A percentile compares a stretch with the other conserved stretches of the same genome.
Evolutionary conservation across 2,329 filamentous ascomycete species (phyloP).

Genomic region (Fusarium heterosporum): DNA sequence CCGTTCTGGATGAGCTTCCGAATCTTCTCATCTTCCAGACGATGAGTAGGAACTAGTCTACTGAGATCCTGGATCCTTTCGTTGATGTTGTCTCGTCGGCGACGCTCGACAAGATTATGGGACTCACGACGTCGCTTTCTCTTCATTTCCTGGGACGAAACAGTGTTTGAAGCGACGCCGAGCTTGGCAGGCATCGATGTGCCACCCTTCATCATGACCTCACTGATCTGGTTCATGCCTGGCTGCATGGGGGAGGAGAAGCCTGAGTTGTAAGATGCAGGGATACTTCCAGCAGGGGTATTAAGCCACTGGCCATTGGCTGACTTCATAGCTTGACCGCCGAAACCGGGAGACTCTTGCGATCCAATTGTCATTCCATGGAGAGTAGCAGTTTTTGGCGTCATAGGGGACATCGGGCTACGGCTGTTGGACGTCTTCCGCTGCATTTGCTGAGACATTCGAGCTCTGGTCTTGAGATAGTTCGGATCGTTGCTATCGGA

Average conservation of each 20-base stretch:
- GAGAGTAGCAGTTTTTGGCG: constrained; percentile 84
- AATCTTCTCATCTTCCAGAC: constrained; percentile 96
- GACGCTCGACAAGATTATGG: constrained; percentile 95
- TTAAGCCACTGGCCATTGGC: constrained; percentile 91
- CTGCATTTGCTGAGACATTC: constrained; percentile 73
- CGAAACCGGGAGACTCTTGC: constrained; percentile 77
- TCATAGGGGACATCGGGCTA: constrained; percentile 73
- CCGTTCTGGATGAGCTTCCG: constrained; percentile 95
- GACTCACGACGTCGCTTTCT: constrained; percentile 90
- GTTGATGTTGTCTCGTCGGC: constrained; percentile 97
- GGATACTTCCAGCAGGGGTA: constrained; percentile 80
- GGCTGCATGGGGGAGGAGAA: constrained; percentile 84
- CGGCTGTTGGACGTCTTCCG: constrained; percentile 79
- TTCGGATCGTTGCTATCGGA: constrained; percentile 63
- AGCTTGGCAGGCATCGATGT: constrained; percentile 93
- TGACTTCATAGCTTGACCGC: constrained; percentile 85
- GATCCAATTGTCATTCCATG: constrained; percentile 75
- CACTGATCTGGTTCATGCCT: constrained; percentile 81
- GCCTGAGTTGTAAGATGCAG: constrained; percentile 89
- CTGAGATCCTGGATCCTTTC: constrained; percentile 97
- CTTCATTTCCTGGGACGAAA: constrained; percentile 93
- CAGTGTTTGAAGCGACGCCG: constrained; percentile 61
- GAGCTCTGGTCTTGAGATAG: constrained; percentile 71
- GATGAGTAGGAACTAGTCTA: constrained; percentile 89
- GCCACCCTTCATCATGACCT: constrained; percentile 88